Conservation (phyloP, 352 stramenopile species). For the Pythium coloratum region DNA sequence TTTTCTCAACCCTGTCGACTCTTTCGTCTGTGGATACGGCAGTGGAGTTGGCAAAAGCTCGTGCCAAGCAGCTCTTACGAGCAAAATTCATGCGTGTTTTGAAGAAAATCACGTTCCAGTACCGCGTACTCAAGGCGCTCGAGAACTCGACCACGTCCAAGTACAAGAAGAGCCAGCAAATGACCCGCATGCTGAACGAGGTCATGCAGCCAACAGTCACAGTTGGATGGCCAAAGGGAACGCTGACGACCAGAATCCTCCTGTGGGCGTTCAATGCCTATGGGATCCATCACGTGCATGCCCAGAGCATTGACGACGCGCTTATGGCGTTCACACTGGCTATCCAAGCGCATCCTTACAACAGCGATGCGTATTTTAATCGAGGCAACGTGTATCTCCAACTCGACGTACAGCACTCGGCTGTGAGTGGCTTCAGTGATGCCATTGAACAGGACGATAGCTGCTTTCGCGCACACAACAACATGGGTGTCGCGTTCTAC, state of each 20-base stretch:
- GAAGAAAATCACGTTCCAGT: conserved; percentile 45
- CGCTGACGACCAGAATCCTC: conserved; percentile 40
- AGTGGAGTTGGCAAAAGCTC: conserved; percentile 12
- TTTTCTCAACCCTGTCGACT: conserved; percentile 12
- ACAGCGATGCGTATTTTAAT: conserved; percentile 50
- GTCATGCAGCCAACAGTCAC: conserved; percentile 22
- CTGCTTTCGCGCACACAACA: conserved; percentile 45
- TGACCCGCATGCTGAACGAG: conserved; percentile 27
- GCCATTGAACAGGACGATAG: conserved; percentile 42
- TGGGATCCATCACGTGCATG: conserved; percentile 32
- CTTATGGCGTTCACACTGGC: conserved; percentile 53
- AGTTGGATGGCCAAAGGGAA: conserved; percentile 41
- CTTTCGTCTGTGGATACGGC: conserved; percentile 12
- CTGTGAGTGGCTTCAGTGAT: conserved; percentile 48
- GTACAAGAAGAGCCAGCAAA: conserved; percentile 40
- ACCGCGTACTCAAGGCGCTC: conserved; percentile 45
- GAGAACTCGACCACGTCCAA: conserved; percentile 35
- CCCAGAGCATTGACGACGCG: conserved; percentile 42
- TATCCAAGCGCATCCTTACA: conserved; percentile 43
- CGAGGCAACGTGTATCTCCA: conserved; percentile 51
- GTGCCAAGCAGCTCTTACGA: conserved; percentile 9
- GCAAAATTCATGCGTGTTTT: conserved; percentile 38
- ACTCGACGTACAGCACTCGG: conserved; percentile 37
- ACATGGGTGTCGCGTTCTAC: conserved; percentile 48
- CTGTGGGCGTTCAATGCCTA: conserved; percentile 57